Evolutionary conservation across 1,139 yeast species (phyloP), one percentile per base, ranked within the genome.

Genomic region (Protomyces macrosporus): DNA sequence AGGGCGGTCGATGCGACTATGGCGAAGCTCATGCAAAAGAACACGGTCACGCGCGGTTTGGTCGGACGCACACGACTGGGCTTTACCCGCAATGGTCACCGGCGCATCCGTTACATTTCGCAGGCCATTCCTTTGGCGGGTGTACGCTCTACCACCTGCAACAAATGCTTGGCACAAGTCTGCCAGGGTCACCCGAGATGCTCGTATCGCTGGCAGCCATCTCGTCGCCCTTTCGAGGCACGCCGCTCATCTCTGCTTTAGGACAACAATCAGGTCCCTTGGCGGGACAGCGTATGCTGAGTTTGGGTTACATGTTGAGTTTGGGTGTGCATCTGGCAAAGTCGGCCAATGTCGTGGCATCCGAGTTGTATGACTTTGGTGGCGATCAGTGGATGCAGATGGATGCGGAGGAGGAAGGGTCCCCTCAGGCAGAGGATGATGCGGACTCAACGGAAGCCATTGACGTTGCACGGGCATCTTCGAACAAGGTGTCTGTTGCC

Each of bases 1-100:
- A 58, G 23, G 62, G 62, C 2, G 62, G 62, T 9, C 36, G 52
- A n/a, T 58, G 62, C 45, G 62, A 58, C 23, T 58, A 58, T 23
- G 62, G 62, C 23, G 62, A 52, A 3, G 52, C 36, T 3, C 62
- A 58, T 34, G 42, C 62, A 9, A 34, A 12, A 9, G 39, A 33
- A 33, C 56, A 58, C 34, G 53, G 30, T 40, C 62, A 58, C 40
- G 55, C 62, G 23, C 62, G 56, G 14, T 58, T 39, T 16, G 62
- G 62, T 5, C 39, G 62, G 10, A 52, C 53, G 9, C 62, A 58
- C 48, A 35, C 34, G 33, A 34, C 35, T 3, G 62, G 62, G 10
- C 52, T 58, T 5, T 58, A 58, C 45, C 52, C 53, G 45, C 33
- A 58, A 16, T 58, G 62, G 62, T 58, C 62, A 48, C 56, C 35